Conservation (phyloP, 495 filamentous ascomycete species). For the Trichocladium antarcticum region DNA sequence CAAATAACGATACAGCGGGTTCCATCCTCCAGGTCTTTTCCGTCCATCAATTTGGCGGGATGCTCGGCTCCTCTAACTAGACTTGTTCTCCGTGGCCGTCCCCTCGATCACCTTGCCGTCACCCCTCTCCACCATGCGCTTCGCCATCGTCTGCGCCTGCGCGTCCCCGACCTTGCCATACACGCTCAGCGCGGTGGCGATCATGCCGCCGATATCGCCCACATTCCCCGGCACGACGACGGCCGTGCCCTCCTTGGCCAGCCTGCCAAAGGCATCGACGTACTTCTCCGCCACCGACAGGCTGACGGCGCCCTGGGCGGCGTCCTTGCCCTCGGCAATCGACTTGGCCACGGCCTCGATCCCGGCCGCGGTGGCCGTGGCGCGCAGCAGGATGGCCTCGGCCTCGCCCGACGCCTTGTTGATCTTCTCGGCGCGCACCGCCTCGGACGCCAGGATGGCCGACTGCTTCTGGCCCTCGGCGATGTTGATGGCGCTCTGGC, state of each 20-base stretch:
- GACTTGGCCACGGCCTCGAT: constrained; percentile 72
- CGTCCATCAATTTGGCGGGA: no score
- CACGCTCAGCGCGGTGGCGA: constrained; percentile 87
- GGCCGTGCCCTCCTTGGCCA: constrained; percentile 88
- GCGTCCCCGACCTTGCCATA: constrained; percentile 85
- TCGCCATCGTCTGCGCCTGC: constrained; percentile 61
- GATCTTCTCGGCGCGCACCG: constrained; percentile 78
- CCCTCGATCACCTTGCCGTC: neutral
- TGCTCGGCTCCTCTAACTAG: neutral
- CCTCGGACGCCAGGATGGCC: constrained; percentile 91
- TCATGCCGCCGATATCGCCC: constrained; percentile 95
- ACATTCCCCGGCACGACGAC: constrained; percentile 95
- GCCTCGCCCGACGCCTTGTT: constrained; percentile 87
- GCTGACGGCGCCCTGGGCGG: constrained; percentile 71
- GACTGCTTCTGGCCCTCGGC: constrained; percentile 93
- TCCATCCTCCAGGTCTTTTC: no score
- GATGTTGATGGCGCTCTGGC: constrained; percentile 95
- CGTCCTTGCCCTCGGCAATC: constrained; percentile 57
- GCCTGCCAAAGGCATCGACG: constrained; percentile 82
- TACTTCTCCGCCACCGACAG: constrained; percentile 94
- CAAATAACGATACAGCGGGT: constrained; percentile 8
- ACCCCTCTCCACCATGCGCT: constrained; percentile 31
- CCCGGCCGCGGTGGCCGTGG: constrained; percentile 73
- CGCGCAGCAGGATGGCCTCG: constrained; percentile 78
- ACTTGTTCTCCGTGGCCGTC: neutral